phyloP scores from a whole-genome alignment of 1,139 yeast species.

The Blastobotrys apis region DNA sequence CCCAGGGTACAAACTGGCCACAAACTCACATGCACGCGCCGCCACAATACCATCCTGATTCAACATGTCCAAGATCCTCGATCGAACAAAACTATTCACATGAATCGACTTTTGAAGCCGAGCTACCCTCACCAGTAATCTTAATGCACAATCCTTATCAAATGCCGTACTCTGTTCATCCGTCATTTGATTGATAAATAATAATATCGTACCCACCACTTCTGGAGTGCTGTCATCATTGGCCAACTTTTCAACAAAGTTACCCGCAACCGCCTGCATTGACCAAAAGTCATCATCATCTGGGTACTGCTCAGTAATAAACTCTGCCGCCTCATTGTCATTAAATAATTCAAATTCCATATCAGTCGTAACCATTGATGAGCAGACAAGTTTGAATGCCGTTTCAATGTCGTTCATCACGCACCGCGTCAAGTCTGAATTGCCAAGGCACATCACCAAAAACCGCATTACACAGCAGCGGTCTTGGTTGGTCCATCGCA shows the following conservation, averaged over 20 bases:
- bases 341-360: slow-evolving; percentile 17
- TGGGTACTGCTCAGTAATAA: slow-evolving; percentile 7
- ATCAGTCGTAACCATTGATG: slow-evolving; percentile 10
- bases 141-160: slow-evolving; percentile 9
- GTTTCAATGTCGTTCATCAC: neutral
- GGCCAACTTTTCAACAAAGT: neutral
- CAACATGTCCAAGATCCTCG: neutral
- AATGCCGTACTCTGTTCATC: neutral
- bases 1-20: slow-evolving; percentile 1
- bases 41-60: neutral
- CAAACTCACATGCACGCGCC: slow-evolving; percentile 8
- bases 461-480: slow-evolving; percentile 14
- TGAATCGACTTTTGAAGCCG: neutral
- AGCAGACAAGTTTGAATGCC: slow-evolving; percentile 1
- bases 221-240: neutral
- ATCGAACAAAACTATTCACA: neutral
- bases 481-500: slow-evolving; percentile 8
- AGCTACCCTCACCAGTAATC: slow-evolving; percentile 1
- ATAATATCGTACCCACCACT: neutral
- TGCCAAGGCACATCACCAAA: slow-evolving; percentile 12
- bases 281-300: slow-evolving; percentile 12
- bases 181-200: neutral
- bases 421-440: slow-evolving; percentile 7
- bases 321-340: slow-evolving; percentile 15
- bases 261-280: slow-evolving; percentile 1